Percentiles rank a stretch among this genome's conserved stretches.
These are phyloP conservation scores for Sporothrix variecibatus DNA, from an alignment of 2,329 filamentous ascomycete genomes.

Conservation along the genomic window DNA sequence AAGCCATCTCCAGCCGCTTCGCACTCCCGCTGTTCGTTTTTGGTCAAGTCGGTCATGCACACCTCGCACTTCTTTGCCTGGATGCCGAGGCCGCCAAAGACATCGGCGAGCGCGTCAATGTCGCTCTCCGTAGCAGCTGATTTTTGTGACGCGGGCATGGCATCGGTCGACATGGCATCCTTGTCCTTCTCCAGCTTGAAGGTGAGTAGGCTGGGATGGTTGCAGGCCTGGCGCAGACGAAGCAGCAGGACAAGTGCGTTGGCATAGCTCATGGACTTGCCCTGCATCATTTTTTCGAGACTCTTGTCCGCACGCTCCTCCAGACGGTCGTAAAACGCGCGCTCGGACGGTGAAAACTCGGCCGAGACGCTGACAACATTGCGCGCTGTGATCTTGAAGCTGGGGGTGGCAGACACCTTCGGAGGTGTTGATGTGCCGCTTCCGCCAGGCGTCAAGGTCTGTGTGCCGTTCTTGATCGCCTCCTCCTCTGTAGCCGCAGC, in stretches of 20 bases:
- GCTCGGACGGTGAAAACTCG: slow-evolving; percentile 77
- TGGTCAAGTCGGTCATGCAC: slow-evolving; percentile 69
- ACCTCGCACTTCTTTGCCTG: slow-evolving; percentile 78
- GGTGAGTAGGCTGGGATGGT: slow-evolving; percentile 86
- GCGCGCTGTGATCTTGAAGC: slow-evolving; percentile 89
- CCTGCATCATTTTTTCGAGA: slow-evolving; percentile 84
- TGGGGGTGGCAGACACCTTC: slow-evolving; percentile 45
- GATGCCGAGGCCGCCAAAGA: slow-evolving; percentile 83
- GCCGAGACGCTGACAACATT: slow-evolving; percentile 81
- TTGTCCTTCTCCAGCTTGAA: slow-evolving; percentile 84
- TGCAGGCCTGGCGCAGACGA: slow-evolving; percentile 87
- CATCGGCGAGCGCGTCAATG: slow-evolving; percentile 79
- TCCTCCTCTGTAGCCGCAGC: slow-evolving; percentile 37
- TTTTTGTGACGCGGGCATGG: slow-evolving; percentile 48
- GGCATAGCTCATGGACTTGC: slow-evolving; percentile 77
- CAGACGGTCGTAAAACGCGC: slow-evolving; percentile 80
- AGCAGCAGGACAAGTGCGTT: slow-evolving; percentile 91
- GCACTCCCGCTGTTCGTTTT: slow-evolving; percentile 48
- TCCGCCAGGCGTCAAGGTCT: not conserved
- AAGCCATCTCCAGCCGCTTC: slow-evolving; percentile 44
- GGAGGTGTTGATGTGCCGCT: slow-evolving; percentile 31
- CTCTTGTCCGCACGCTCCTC: slow-evolving; percentile 83
- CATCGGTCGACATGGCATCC: slow-evolving; percentile 73
- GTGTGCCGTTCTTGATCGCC: slow-evolving; percentile 47
- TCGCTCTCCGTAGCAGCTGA: slow-evolving; percentile 60